A percentile compares a stretch with the other conserved stretches of the same genome.
Conservation (phyloP, 495 filamentous ascomycete genomes). For the Talaromyces wortmannii region DNA sequence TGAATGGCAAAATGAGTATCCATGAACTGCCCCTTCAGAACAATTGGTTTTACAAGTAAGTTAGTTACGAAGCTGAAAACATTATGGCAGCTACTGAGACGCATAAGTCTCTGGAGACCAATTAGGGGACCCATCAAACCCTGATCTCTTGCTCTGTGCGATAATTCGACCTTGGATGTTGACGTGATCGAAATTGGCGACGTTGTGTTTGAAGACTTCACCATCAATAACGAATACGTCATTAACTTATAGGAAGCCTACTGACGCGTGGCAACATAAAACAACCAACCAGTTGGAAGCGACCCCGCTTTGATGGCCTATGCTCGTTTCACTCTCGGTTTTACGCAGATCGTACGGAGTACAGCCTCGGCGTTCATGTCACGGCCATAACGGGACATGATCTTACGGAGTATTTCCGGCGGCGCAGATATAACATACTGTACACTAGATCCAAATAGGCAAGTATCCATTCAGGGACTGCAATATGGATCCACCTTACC, state of each 20-base stretch:
- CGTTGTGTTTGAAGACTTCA: constrained; percentile 4
- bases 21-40: background rate
- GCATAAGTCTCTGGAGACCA: constrained; percentile 14
- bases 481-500: no score
- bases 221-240: constrained; percentile 6
- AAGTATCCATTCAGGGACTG: no score
- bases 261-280: no score
- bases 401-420: background rate
- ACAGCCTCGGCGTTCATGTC: background rate
- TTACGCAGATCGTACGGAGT: background rate
- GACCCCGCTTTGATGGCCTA: no score
- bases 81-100: background rate
- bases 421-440: no score
- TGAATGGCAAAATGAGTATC: background rate
- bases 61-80: background rate
- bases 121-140: constrained; percentile 6
- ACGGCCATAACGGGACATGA: background rate
- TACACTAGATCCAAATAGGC: no score
- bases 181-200: constrained; percentile 4
- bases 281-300: no score
- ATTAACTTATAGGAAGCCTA: no score
- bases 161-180: constrained; percentile 2
- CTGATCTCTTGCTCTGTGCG: constrained; percentile 6
- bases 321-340: no score
- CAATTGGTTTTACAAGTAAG: background rate